Percentiles rank a stretch among this genome's conserved stretches.
phyloP scores from a whole-genome alignment of 805 yeast species.

The Danielia reshetovae region DNA sequence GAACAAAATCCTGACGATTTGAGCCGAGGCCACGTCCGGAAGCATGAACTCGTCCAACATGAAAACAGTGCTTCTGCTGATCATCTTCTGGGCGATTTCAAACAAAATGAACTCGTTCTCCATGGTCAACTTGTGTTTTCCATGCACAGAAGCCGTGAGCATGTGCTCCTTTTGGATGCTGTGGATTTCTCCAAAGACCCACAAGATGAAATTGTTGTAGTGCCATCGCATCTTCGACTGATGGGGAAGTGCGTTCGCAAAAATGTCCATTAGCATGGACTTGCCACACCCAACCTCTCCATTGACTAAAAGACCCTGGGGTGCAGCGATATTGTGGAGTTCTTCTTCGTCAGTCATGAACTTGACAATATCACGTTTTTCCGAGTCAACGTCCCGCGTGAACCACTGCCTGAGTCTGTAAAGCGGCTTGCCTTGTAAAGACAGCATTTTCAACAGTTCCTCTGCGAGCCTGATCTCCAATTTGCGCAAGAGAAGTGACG shows the following conservation, averaged over 20 bases:
- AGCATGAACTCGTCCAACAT: conserved; percentile 73
- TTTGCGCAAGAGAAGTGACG: conserved; percentile 36
- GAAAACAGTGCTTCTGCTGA: conserved; percentile 52
- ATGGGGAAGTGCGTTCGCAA: conserved; percentile 63
- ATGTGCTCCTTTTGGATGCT: conserved; percentile 44
- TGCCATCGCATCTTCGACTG: conserved; percentile 66
- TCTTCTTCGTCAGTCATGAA: conserved; percentile 61
- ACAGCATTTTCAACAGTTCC: conserved; percentile 14
- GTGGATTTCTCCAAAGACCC: conserved; percentile 65
- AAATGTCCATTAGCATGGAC: conserved; percentile 68
- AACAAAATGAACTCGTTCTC: conserved; percentile 63
- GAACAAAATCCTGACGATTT: conserved; percentile 59
- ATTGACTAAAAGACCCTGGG: conserved; percentile 59
- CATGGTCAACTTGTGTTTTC: conserved; percentile 19
- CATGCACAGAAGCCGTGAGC: conserved; percentile 24
- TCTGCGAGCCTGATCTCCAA: conserved; percentile 32
- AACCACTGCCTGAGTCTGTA: conserved; percentile 15
- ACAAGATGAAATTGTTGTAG: conserved; percentile 63
- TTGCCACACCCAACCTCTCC: conserved; percentile 77
- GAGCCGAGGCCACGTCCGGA: conserved; percentile 73
- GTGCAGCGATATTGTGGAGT: conserved; percentile 48
- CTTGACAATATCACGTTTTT: conserved; percentile 39
- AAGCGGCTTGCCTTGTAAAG: conserved; percentile 10
- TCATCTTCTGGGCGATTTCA: conserved; percentile 65
- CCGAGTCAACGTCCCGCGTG: conserved; percentile 26